Base-by-base conservation (phyloP, 192 early-diverging fungal genomes). In the Pilaira anomala region DNA sequence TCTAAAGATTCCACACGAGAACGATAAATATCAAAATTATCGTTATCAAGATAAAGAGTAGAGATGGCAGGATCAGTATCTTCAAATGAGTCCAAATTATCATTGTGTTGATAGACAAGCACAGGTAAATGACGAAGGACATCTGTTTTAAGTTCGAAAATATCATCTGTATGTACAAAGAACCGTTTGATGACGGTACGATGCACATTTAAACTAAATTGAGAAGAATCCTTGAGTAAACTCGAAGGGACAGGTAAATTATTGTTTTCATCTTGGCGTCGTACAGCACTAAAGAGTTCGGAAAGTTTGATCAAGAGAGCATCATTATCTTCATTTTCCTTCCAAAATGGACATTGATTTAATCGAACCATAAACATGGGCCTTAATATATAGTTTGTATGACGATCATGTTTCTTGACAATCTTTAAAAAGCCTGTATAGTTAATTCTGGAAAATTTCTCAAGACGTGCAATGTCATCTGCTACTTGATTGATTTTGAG, bases 361-460 rank as follows among this genome's bases (percentile, higher is more conserved):
- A 97, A 75, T 62, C 88, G 79, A 70, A 89, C 76, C 80, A 83
- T 81, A 74, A 90, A 88, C 79, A 91, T 69, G 29, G 90, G 83
- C 72, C 90, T 77, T 30, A 98, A 75, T 30, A 83, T 75, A 65
- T 85, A 92, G 11, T 71, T 72, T n/a, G 93, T 91, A 69, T 93
- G 90, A 69, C 92, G 90, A 79, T 98, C 95, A 74, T 98, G 96
- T 77, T 98, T 98, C 75, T 98, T 98, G 69, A 98, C 83, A 66
- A 97, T 97, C 83, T 96, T 89, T 50, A 88, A 76, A 63, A 92
- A 88, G 25, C 87, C 90, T 7, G 90, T 87, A 71, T 88, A 92
- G 78, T 92, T 92, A 63, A 89, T 78, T 11, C 89, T 76, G 13
- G 81, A 81, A 64, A 84, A 92, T 62, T 83, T 87, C 53, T 88